Conservation (phyloP, 495 filamentous ascomycete species). For the Aspergillus egyptiacus region DNA sequence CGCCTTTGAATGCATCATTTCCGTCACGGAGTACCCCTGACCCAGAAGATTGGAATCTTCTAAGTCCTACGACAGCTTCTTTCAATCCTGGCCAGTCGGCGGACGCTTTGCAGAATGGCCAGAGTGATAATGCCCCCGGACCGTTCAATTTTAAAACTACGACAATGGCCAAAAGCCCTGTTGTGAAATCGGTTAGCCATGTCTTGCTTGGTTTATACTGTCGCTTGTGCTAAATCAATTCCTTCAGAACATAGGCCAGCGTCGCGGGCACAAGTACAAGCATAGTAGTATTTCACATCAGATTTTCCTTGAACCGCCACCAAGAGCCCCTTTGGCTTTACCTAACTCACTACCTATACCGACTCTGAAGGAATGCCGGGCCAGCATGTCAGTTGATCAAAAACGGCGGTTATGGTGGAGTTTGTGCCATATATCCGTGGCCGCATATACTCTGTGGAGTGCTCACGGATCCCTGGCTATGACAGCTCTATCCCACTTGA, state of each 20-base stretch:
- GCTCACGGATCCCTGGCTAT: slow-evolving; percentile 84
- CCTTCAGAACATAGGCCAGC: slow-evolving; percentile 71
- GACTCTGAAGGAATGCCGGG: slow-evolving; percentile 75
- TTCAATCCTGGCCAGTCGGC: slow-evolving; percentile 38
- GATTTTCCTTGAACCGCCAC: slow-evolving; percentile 93
- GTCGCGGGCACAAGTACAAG: slow-evolving; percentile 95
- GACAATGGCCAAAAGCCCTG: slow-evolving; percentile 66
- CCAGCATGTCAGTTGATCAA: slow-evolving; percentile 83
- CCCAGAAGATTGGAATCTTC: slow-evolving; percentile 23
- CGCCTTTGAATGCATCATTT: slow-evolving; percentile 53
- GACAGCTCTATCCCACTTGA: slow-evolving; percentile 85
- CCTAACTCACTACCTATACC: slow-evolving; percentile 95
- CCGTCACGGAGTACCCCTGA: slow-evolving; percentile 23
- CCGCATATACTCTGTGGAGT: slow-evolving; percentile 75
- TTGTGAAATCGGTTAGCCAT: slow-evolving; percentile 67
- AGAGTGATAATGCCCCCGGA: slow-evolving; percentile 36
- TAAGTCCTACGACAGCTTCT: slow-evolving; percentile 36
- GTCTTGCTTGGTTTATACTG: too few species aligned
- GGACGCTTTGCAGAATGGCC: slow-evolving; percentile 35
- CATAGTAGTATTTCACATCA: slow-evolving; percentile 95
- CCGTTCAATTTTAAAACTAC: slow-evolving; percentile 96
- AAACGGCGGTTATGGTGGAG: slow-evolving; percentile 81
- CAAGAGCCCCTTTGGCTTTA: slow-evolving; percentile 76
- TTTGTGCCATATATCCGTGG: slow-evolving; percentile 75
- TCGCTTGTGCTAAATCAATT: neutral